Base-by-base conservation (phyloP, 2,329 filamentous ascomycete species). In the Knoxdaviesia proteae region DNA sequence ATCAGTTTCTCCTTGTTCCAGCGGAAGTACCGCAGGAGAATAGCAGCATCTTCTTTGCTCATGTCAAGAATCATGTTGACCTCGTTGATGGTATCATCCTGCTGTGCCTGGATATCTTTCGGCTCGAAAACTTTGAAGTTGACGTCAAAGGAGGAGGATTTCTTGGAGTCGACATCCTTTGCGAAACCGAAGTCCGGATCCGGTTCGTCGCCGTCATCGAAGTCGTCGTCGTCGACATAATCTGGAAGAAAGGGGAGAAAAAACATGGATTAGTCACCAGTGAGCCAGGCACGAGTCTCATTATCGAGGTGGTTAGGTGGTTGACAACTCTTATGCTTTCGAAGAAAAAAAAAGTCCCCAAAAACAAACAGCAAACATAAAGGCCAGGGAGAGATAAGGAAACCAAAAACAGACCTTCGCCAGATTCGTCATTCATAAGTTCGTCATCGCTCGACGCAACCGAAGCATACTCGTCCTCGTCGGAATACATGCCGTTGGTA, bases 1-100 rank as follows among this genome's bases (percentile, higher is more conserved):
- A 96, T 87, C 50, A 98, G 59, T 36, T 83, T 77, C 57, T 98
- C 90, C 58, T 94, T 90, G 60, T 96, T 96, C 90, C 90, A 98
- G 54, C 86, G 74, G 51, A 83, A 84, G 59, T 90, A 74, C 39
- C 90, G 80, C 46, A 98, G 66, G 36, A 98, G 67, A 42, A 98
- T 94, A 30, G 87, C 88, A 0, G 83, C 78, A 48, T 90, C 83
- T 60, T 96, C 90, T 52, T 84, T 81, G 10, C 82, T 77, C 55
- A 94, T 77, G 46, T 87, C 83, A 34, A 98, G 69, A 48, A 98
- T 88, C 65, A 80, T 81, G 48, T 90, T 86, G 46, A 96, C 86
- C 56, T 96, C 87, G 50, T 80, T 70, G 51, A 98, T 74, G 60
- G 94, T 81, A 44, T 77, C 74, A 52, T 87, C 75, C 58, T 98